Percentiles rank a stretch among this genome's conserved stretches.
phyloP scores from a whole-genome alignment of 208 protist genomes.

The Leishmania martiniquensis region DNA sequence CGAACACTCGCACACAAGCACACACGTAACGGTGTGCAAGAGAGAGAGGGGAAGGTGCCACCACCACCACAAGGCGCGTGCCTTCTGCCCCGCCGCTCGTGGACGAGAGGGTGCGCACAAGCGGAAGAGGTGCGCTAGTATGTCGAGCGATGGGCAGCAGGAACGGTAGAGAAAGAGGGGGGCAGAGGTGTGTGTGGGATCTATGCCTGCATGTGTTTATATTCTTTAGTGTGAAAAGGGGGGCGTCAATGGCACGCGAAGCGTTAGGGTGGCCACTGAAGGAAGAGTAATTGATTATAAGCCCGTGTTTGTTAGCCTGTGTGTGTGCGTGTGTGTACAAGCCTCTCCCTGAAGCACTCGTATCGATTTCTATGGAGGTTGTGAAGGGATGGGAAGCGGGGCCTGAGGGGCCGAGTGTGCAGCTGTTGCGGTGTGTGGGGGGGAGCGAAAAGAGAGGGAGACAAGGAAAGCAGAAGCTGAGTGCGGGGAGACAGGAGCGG shows the following conservation, averaged over 20 bases:
- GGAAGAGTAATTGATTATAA: neutral
- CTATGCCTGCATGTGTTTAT: neutral
- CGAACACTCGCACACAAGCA: neutral
- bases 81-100: neutral
- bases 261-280: neutral
- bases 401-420: neutral
- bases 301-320: neutral
- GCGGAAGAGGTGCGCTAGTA: neutral
- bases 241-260: too few relatives aligned
- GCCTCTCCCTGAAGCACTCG: too few relatives aligned
- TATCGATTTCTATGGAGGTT: neutral
- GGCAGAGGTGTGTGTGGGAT: neutral
- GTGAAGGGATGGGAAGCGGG: neutral
- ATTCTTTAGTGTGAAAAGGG: too few relatives aligned
- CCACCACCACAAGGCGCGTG: neutral
- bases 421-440: neutral
- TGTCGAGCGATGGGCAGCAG: neutral
- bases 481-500: neutral
- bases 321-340: neutral
- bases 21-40: too few relatives aligned
- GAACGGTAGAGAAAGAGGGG: neutral
- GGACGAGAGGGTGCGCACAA: neutral
- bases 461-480: neutral
- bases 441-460: neutral
- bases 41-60: neutral